Conservation (phyloP, 2,329 filamentous ascomycete species). For the Myriosclerotinia curreyana region DNA sequence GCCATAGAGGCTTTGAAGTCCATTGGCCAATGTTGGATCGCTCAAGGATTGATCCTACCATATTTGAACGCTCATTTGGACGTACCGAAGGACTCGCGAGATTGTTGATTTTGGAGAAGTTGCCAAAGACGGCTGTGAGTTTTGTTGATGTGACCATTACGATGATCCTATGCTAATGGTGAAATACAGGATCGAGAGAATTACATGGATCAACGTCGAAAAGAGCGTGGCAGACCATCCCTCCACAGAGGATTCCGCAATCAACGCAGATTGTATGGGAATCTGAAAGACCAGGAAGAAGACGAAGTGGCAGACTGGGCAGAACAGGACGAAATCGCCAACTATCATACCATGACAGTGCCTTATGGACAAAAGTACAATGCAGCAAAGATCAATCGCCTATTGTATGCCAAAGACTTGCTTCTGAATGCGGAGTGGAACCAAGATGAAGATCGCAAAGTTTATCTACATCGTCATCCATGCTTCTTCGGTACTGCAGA, state of each 20-base stretch:
- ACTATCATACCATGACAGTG: constrained; percentile 75
- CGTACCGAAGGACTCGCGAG: constrained; percentile 74
- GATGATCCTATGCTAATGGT: not conserved
- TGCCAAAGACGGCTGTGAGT: constrained; percentile 57
- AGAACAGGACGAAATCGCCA: constrained; percentile 70
- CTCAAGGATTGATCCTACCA: constrained; percentile 75
- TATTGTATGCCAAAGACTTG: constrained; percentile 77
- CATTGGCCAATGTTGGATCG: constrained; percentile 75
- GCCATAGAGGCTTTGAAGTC: constrained; percentile 78
- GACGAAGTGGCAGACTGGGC: constrained; percentile 81
- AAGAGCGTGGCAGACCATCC: constrained; percentile 67
- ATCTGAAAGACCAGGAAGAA: constrained; percentile 73
- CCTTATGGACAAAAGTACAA: constrained; percentile 62
- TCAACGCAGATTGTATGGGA: constrained; percentile 53
- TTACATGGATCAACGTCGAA: constrained; percentile 67
- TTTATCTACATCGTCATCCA: constrained; percentile 78
- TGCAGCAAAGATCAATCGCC: constrained; percentile 72
- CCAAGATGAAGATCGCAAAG: constrained; percentile 67
- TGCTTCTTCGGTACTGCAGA: constrained; percentile 77
- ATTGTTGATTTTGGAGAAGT: constrained; percentile 73
- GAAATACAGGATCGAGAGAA: constrained; percentile 55
- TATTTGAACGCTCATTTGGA: constrained; percentile 77
- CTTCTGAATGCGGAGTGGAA: constrained; percentile 88
- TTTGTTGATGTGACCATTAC: not conserved
- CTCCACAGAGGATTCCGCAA: constrained; percentile 45